Conservation (phyloP, 2,329 filamentous ascomycete species). For the Colletotrichum truncatum region DNA sequence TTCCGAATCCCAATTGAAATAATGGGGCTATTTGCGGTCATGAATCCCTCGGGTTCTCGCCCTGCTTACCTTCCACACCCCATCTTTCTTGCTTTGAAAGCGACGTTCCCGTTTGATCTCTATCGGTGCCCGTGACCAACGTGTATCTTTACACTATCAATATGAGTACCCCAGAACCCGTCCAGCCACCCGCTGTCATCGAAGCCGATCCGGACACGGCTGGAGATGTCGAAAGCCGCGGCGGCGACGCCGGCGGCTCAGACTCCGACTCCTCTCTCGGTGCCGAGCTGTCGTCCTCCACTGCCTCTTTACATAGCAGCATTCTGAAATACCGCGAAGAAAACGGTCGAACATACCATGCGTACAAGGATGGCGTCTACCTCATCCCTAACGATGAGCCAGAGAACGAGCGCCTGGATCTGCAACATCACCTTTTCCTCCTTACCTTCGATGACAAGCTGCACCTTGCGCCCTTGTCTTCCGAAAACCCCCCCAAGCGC, state of each 20-base stretch:
- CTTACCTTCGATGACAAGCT: constrained; percentile 44
- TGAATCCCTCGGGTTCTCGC: too few species aligned
- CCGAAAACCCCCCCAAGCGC: constrained; percentile 34
- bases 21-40: too few species aligned
- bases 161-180: background rate
- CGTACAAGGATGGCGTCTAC: constrained; percentile 34
- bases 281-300: constrained; percentile 32
- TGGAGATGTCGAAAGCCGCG: background rate
- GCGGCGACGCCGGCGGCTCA: background rate
- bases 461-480: constrained; percentile 36
- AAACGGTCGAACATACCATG: constrained; percentile 49
- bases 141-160: background rate
- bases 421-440: constrained; percentile 46
- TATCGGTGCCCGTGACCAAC: rapidly evolving
- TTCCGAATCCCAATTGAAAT: too few species aligned
- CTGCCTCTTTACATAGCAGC: constrained; percentile 44
- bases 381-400: constrained; percentile 33
- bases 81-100: background rate
- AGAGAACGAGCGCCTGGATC: constrained; percentile 44
- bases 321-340: constrained; percentile 46
- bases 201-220: background rate
- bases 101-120: too few species aligned
- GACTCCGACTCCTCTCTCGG: constrained; percentile 22
- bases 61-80: too few species aligned
- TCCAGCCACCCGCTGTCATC: background rate